Evolutionary conservation across 108 stramenopile genomes (phyloP), one percentile per base, ranked within the genome.

Genomic region (Skeletonema potamos): DNA sequence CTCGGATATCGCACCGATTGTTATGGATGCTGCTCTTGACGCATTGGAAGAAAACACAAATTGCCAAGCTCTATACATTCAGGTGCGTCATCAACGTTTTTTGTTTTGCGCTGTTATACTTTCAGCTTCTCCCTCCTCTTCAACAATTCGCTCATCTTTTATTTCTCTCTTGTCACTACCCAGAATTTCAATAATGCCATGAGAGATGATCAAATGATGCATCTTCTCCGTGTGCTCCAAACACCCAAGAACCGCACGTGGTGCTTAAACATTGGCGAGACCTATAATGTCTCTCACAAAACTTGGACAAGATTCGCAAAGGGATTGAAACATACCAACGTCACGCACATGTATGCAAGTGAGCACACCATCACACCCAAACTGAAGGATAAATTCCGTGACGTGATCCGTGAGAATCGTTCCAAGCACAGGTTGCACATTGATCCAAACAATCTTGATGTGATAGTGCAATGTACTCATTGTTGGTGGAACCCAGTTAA

Each of bases 401-500:
- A 77, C 36, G 89, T 87, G 6, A 97, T 97, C 60, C 90, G 96
- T 17, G 72, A 84, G 30, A 97, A 97, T 72, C 86, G 96, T 20
- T 64, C 68, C 44, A 97, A 94, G 76, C 96, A 97, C 79, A 73
- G 83, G 27, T 83, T 92, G 92, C 96, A 97, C 54, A 84, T 70
- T 28, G 84, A 94, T 75, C 93, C 93, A 12, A 71, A 86, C 55
- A 97, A 97, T 73, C 74, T 97, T 48, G 87, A 94, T 41, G 90
- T 94, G 11, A 97, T 97, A 22, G 64, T 92, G 28, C 85, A 85
- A 27, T 94, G 94, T 68, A 97, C 96, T 6, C 93, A 97, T 64
- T 93, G 92, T 70, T 97, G 96, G 96, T 97, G 94, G 94, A 97
- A 97, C 75, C 96, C 96, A 11, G 91, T 97, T 62, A 97, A 97